Evolutionary conservation across 129 eudicot species (phyloP).

Genomic region (Silybum marianum): DNA sequence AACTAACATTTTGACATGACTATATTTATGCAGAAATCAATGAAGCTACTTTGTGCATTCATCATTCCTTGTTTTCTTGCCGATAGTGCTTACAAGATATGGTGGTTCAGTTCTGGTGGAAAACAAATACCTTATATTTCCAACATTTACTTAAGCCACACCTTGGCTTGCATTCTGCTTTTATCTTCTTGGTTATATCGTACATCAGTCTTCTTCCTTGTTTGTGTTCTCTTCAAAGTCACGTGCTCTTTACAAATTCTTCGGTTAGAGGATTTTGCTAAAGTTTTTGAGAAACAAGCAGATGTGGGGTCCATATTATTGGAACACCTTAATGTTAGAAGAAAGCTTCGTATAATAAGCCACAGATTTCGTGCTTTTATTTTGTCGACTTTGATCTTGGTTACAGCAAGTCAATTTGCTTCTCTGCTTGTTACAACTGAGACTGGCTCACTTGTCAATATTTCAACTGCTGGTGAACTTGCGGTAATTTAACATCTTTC

Average conservation of each 20-base stretch:
- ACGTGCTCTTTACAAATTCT: constrained; percentile 83
- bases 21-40: constrained; percentile 63
- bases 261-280: constrained; percentile 73
- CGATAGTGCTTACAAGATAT: constrained; percentile 69
- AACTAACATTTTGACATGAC: constrained; percentile 9
- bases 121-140: constrained; percentile 60
- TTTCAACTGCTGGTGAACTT: constrained; percentile 84
- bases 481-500: constrained; percentile 50
- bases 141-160: constrained; percentile 62
- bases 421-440: constrained; percentile 71
- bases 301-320: constrained; percentile 63
- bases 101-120: constrained; percentile 86
- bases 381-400: constrained; percentile 59
- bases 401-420: constrained; percentile 80
- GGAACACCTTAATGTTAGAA: constrained; percentile 80
- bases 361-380: constrained; percentile 83
- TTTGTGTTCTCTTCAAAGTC: constrained; percentile 74
- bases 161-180: constrained; percentile 54
- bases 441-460: constrained; percentile 50
- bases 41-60: constrained; percentile 74
- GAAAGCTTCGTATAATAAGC: constrained; percentile 75
- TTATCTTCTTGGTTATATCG: constrained; percentile 82
- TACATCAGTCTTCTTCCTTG: constrained; percentile 70
- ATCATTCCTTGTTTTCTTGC: constrained; percentile 77
- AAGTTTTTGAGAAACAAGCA: constrained; percentile 64